Base-by-base conservation (phyloP, 306 rosid genomes). In the Benincasa hispida region DNA sequence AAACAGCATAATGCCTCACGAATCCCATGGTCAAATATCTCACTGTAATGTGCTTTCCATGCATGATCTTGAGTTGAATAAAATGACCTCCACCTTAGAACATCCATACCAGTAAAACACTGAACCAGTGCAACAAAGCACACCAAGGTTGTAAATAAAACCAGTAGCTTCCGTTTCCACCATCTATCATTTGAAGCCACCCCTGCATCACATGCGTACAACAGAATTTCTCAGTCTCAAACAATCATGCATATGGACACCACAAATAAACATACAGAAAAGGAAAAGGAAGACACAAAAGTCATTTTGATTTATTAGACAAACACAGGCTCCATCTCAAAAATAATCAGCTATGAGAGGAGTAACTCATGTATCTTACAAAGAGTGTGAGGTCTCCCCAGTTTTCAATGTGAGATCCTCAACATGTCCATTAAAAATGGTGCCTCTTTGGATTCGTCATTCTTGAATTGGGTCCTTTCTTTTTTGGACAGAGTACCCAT, bases 1-100 rank as follows among this genome's bases (percentile, higher is more conserved):
- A 93, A 80, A 81, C 97, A 93, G 85, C 98, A 93, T 89, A 93
- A 81, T 66, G 93, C 92, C 79, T 93, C 98, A 5, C 98, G 98
- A 74, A 93, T 85, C 68, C 92, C 92, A 79, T 89, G 69, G 76
- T 93, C 98, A 55, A 93, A 93, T 4, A 93, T 84, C 89, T 93
- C 97, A 72, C 87, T 81, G 68, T 93, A 93, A 84, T 93, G 98
- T 51, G 85, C 87, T 84, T 85, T 91, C 98, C 97, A 93, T 80
- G 96, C 97, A 82, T 76, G 76, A 80, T 89, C 91, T 79, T 87
- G 88, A 51, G 93, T 80, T 76, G 86, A 81, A 76, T 93, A 93
- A 81, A 83, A 93, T 32, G 97, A 88, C 85, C 98, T 87, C 98
- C 98, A 91, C 79, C 77, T 85, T 51, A 91, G 81, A 82, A 93